Evolutionary conservation across 1,284 basidiomycete genomes (phyloP).

Genomic region (Xerocomus amazonicus): DNA sequence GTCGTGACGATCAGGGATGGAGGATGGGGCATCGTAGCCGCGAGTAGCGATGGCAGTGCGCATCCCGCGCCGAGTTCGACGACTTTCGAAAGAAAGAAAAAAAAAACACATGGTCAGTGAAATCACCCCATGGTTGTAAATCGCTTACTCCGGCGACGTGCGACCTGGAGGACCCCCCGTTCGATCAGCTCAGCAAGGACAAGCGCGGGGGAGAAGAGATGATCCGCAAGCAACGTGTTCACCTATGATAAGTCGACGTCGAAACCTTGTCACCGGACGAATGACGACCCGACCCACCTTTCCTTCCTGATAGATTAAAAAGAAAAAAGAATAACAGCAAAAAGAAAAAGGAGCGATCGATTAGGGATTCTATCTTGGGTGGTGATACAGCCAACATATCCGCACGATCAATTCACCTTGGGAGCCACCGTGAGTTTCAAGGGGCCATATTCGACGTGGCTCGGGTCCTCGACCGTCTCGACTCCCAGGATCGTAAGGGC

Average conservation of each 20-base stretch:
- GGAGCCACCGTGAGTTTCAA: slow-evolving; percentile 48
- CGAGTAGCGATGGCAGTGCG: slow-evolving; percentile 60
- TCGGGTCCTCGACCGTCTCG: slow-evolving; percentile 36
- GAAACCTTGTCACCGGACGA: too few species aligned
- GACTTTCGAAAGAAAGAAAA: slow-evolving; percentile 37
- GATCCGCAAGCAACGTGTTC: slow-evolving; percentile 67
- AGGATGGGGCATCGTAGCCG: slow-evolving; percentile 41
- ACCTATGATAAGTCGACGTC: slow-evolving; percentile 41
- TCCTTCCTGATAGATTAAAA: slow-evolving; percentile 44
- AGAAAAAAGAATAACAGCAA: neutral
- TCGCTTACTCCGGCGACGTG: slow-evolving; percentile 17
- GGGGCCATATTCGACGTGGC: slow-evolving; percentile 45
- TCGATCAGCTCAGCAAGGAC: slow-evolving; percentile 65
- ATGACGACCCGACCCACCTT: slow-evolving; percentile 39
- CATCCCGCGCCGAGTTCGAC: slow-evolving; percentile 67
- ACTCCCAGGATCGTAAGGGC: slow-evolving; percentile 46
- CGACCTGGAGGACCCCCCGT: slow-evolving; percentile 40
- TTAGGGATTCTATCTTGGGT: slow-evolving; percentile 1
- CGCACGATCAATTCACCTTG: slow-evolving; percentile 40
- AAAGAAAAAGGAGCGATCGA: too few species aligned
- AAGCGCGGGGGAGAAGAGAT: slow-evolving; percentile 65
- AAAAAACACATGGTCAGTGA: too few species aligned
- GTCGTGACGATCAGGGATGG: slow-evolving; percentile 57
- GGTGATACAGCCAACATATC: neutral
- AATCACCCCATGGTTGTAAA: neutral